Conservation (phyloP, 495 filamentous ascomycete genomes). For the Articulospora tetracladia region DNA sequence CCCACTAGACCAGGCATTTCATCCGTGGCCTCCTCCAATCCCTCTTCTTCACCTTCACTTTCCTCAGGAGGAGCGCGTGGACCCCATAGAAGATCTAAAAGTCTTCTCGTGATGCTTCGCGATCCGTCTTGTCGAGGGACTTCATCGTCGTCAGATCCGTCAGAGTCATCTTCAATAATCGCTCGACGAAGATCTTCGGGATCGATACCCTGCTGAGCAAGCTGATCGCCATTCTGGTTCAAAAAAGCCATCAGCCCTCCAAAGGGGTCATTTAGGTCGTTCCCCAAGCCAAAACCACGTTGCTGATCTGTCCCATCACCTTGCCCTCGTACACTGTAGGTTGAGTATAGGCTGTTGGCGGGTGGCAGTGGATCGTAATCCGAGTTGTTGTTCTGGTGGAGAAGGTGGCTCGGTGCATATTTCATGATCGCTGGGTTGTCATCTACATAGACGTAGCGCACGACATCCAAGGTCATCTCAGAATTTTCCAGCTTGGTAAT, state of each 20-base stretch:
- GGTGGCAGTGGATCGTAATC: slow-evolving; percentile 73
- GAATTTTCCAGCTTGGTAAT: slow-evolving; percentile 36
- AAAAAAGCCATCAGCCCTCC: slow-evolving; percentile 12
- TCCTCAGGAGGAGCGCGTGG: not conserved
- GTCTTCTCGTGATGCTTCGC: not conserved
- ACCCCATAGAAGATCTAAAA: slow-evolving; percentile 9
- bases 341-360: slow-evolving; percentile 41
- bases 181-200: not conserved
- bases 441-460: slow-evolving; percentile 75
- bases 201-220: not conserved
- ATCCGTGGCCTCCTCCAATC: slow-evolving; percentile 2
- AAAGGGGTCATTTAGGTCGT: slow-evolving; percentile 19
- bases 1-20: slow-evolving; percentile 11
- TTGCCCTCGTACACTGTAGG: slow-evolving; percentile 19
- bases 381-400: slow-evolving; percentile 47
- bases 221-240: not conserved
- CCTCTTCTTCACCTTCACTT: slow-evolving; percentile 5
- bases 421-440: slow-evolving; percentile 64
- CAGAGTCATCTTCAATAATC: slow-evolving; percentile 8
- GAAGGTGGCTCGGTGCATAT: slow-evolving; percentile 48
- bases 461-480: slow-evolving; percentile 60
- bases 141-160: slow-evolving; percentile 13
- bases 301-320: not conserved
- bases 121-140: not conserved
- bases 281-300: not conserved